These are phyloP conservation scores for Neonectria hederae DNA, from an alignment of 2,329 filamentous ascomycete species.

Conservation along the genomic window DNA sequence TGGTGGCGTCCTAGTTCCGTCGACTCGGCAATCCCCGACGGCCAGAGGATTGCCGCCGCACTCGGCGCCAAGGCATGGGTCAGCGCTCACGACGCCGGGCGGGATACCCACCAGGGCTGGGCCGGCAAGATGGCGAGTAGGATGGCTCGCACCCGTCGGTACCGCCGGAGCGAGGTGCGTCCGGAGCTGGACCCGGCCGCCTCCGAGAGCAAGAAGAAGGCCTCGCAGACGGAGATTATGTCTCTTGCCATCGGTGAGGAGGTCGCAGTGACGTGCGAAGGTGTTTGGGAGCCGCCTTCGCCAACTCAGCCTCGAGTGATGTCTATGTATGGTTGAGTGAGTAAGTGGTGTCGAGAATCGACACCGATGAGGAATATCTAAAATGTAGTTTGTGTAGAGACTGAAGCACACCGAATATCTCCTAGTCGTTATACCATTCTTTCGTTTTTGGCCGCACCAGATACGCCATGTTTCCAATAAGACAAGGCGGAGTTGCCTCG, in stretches of 20 bases:
- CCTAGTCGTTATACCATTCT: too few relatives aligned
- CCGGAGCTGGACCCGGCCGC: slow-evolving; percentile 39
- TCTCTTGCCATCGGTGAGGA: slow-evolving; percentile 55
- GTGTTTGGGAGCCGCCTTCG: slow-evolving; percentile 41
- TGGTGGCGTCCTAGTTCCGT: slow-evolving; percentile 71
- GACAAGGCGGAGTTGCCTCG: neutral
- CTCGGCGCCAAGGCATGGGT: slow-evolving; percentile 68
- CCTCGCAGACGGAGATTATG: slow-evolving; percentile 51
- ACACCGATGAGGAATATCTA: neutral
- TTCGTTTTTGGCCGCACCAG: neutral
- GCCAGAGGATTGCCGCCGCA: slow-evolving; percentile 63
- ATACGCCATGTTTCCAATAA: too few relatives aligned
- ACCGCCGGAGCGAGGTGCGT: slow-evolving; percentile 56
- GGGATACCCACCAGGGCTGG: slow-evolving; percentile 59
- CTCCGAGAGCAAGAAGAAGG: slow-evolving; percentile 3
- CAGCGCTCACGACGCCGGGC: slow-evolving; percentile 68
- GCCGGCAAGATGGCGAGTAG: slow-evolving; percentile 51
- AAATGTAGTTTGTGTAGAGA: neutral
- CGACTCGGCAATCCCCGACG: slow-evolving; percentile 64
- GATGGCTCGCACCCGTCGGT: slow-evolving; percentile 59
- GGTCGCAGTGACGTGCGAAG: slow-evolving; percentile 53
- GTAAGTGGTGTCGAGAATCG: neutral
- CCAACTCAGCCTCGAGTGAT: neutral
- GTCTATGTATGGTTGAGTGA: slow-evolving; percentile 10
- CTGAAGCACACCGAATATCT: neutral